Base-by-base conservation (phyloP, 176 grass and related monocot species). In the Urochloa ruziziensis region DNA sequence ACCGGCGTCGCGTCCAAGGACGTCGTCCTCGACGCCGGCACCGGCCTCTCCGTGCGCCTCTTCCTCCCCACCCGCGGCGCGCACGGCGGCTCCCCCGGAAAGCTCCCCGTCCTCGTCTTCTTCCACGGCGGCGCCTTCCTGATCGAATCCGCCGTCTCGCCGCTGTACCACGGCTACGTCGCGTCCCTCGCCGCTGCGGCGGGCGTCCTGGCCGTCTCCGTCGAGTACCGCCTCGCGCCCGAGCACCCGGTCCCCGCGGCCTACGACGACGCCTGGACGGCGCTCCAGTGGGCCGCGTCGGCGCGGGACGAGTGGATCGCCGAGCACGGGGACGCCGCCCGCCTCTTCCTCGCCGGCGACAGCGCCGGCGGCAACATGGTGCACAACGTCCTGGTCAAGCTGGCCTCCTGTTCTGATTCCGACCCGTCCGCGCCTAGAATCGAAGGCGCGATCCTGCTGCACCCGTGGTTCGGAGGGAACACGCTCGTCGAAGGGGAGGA, bases 331-430 rank as follows among this genome's bases (percentile, higher is more conserved):
- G 91, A 93, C 88, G 39, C 18, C 19, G 23, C 6, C 25, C 78
- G 84, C 48, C 63, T 97, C 35, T 97, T 93, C 61, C 61, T 91
- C 24, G 91, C 89, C 33, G 94, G 94, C 13, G 86, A 89, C 47
- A 97, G 94, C 85, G 83, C 91, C 0, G 91, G 91, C 4, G 94
- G 76, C 30, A 97, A 89, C 81, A 93, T 97, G 24, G 91, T 81
- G 7, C 89, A 97, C 86, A 51, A 93, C 56, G 32, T 85, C 60
- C 72, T 80, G 3, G 42, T 91, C 66, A 51, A n/a, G 3, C 62
- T 67, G 53, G 61, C 83, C 23, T 61, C 69, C n/a, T n/a, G n/a
- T 1, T 35, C 34, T n/a, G n/a, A n/a, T 0, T 23, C 81, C 61
- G 29, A 18, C 27, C 61, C 15, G 61, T 28, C 57, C 51, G 71